phyloP scores from a whole-genome alignment of 2,329 filamentous ascomycete genomes.

The Arachnopeziza araneosa region DNA sequence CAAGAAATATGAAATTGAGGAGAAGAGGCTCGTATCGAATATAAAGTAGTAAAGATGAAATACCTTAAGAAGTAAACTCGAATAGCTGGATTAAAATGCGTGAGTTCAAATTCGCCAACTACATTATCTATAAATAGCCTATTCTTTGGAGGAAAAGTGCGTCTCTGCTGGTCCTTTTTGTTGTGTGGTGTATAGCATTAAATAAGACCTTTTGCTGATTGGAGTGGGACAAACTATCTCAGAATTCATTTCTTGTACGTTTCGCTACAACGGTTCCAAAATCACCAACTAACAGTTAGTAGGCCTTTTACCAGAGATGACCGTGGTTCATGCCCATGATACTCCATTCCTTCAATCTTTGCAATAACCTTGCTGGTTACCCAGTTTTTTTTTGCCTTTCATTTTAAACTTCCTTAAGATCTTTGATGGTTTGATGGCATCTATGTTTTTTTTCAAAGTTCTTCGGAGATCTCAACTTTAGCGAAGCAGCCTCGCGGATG shows the following conservation, averaged over 20 bases:
- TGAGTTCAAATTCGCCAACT: too few species aligned
- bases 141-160: not conserved
- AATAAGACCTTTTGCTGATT: not conserved
- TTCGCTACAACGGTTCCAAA: not conserved
- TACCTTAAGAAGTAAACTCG: too few species aligned
- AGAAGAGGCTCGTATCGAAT: too few species aligned
- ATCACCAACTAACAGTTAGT: slow-evolving; percentile 10
- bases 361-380: slow-evolving; percentile 32
- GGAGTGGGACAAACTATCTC: slow-evolving; percentile 34
- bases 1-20: too few species aligned
- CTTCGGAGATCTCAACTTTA: not conserved
- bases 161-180: not conserved
- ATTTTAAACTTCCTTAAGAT: too few species aligned
- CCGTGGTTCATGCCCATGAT: slow-evolving; percentile 40
- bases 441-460: slow-evolving; percentile 9
- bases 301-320: slow-evolving; percentile 35
- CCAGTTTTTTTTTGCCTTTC: slow-evolving; percentile 24
- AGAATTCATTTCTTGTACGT: slow-evolving; percentile 34
- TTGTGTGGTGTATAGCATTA: not conserved
- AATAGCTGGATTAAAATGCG: too few species aligned
- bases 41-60: too few species aligned
- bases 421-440: too few species aligned
- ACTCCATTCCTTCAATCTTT: slow-evolving; percentile 50
- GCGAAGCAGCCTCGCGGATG: not conserved
- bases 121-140: too few species aligned